A percentile compares a stretch with the other conserved stretches of the same genome.
phyloP scores from a whole-genome alignment of 306 rosid species.

The Vigna hirtella region DNA sequence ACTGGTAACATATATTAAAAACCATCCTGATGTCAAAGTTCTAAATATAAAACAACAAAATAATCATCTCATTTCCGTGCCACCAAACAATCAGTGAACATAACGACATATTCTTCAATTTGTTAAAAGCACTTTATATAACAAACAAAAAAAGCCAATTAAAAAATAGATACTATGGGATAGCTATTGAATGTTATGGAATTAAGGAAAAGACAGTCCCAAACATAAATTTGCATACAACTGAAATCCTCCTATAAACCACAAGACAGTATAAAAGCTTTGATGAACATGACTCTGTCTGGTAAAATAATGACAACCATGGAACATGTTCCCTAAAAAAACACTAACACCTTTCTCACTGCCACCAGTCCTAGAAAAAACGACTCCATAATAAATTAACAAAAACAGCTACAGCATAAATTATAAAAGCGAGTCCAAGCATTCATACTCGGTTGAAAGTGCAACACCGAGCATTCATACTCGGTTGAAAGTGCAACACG shows the following conservation, averaged over 20 bases:
- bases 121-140: neutral
- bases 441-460: slow-evolving; percentile 38
- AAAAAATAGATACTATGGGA: neutral
- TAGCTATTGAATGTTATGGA: neutral
- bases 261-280: neutral
- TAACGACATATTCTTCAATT: neutral
- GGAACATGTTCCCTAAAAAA: neutral
- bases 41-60: slow-evolving; percentile 10
- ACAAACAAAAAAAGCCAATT: neutral
- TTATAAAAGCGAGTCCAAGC: neutral
- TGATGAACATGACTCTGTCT: neutral
- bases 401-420: slow-evolving; percentile 4
- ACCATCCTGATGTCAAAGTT: slow-evolving; percentile 9
- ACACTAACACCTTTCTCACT: slow-evolving; percentile 13
- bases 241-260: slow-evolving; percentile 2
- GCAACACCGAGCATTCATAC: slow-evolving; percentile 8
- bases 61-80: neutral
- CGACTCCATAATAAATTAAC: neutral
- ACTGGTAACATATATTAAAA: neutral
- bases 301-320: slow-evolving; percentile 8
- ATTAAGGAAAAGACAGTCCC: slow-evolving; percentile 4
- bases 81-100: neutral
- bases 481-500: slow-evolving; percentile 31
- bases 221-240: slow-evolving; percentile 17
- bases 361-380: neutral